phyloP scores from a whole-genome alignment of 116 monocot species.

The Dioscorea cayenensis region DNA sequence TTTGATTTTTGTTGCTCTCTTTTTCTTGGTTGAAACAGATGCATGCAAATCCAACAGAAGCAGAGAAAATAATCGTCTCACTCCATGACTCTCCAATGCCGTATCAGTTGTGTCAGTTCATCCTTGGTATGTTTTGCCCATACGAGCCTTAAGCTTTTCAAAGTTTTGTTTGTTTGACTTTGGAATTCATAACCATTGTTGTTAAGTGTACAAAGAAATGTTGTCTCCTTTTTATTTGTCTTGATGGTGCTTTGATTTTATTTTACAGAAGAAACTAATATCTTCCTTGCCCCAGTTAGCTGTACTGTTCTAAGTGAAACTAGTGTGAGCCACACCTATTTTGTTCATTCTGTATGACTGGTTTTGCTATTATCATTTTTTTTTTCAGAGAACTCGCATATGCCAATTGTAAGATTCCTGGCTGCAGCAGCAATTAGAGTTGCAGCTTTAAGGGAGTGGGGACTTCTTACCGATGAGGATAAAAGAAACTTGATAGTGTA shows the following conservation, averaged over 20 bases:
- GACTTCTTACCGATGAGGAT: slow-evolving; percentile 67
- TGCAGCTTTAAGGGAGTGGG: slow-evolving; percentile 96
- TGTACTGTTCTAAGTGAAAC: not conserved
- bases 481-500: slow-evolving; percentile 85
- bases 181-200: no score
- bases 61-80: slow-evolving; percentile 51
- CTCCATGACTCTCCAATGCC: slow-evolving; percentile 68
- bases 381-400: slow-evolving; percentile 67
- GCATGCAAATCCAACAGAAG: slow-evolving; percentile 57
- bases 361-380: not conserved
- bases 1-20: not conserved
- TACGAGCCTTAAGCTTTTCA: not conserved
- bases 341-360: not conserved
- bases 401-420: slow-evolving; percentile 84
- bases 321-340: not conserved
- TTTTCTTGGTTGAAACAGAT: slow-evolving; percentile 36
- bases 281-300: no score
- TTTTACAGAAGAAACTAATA: no score
- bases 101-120: slow-evolving; percentile 76
- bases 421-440: slow-evolving; percentile 86
- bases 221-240: no score
- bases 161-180: no score
- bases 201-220: no score
- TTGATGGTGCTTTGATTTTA: no score
- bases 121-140: slow-evolving; percentile 54